phyloP scores from a whole-genome alignment of 139 green algal genomes.

The Chlorella sp. region DNA sequence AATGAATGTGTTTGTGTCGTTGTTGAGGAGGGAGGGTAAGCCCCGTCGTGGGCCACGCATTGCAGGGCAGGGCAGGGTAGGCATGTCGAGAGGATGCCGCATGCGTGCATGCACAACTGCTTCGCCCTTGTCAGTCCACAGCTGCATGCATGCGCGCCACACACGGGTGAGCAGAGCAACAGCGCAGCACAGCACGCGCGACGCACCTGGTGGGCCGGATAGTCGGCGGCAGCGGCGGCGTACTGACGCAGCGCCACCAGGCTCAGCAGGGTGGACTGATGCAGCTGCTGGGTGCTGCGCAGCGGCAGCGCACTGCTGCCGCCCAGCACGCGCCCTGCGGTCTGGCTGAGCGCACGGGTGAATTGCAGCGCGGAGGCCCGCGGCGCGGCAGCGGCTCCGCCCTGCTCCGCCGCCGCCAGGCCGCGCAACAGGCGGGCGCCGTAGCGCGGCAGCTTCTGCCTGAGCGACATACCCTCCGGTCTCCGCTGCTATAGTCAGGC shows the following conservation, averaged over 20 bases:
- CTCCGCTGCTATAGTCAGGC: no score
- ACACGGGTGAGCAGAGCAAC: background rate
- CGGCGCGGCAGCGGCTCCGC: background rate
- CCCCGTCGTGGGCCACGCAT: no score
- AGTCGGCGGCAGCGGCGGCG: slow-evolving; percentile 20
- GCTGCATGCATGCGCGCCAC: background rate
- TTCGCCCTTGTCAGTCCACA: background rate
- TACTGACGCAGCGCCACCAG: slow-evolving; percentile 8
- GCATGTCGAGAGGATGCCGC: background rate
- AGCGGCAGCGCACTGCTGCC: background rate
- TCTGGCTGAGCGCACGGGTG: background rate
- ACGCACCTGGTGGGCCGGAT: slow-evolving; percentile 21
- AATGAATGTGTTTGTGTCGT: no score
- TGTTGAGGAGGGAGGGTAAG: no score
- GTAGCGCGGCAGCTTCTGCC: slow-evolving; percentile 14
- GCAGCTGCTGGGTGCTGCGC: background rate
- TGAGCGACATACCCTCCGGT: background rate
- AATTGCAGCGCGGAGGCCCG: background rate
- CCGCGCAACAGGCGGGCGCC: slow-evolving; percentile 22
- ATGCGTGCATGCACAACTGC: background rate
- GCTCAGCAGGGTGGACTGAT: background rate
- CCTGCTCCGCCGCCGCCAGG: slow-evolving; percentile 12
- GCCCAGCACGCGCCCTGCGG: background rate
- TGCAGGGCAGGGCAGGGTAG: background rate
- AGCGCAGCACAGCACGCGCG: background rate